These are phyloP conservation scores for Leptodermis oblonga DNA, from an alignment of 257 asterid genomes.

Conservation along the genomic window DNA sequence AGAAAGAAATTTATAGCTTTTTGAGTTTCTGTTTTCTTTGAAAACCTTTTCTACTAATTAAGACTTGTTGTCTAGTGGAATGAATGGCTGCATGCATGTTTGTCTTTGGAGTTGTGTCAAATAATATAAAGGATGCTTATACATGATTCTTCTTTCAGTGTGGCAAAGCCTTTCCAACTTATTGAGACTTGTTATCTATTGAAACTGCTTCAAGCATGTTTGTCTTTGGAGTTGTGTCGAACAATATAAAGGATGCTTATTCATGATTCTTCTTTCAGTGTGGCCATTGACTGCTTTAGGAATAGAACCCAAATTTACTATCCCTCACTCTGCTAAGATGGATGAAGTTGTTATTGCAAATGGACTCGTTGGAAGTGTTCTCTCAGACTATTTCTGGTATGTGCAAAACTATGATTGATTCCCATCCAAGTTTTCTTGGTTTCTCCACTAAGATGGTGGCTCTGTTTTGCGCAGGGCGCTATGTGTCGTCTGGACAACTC, in stretches of 20 bases:
- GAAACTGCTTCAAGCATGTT: neutral
- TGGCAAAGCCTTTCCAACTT: conserved; percentile 41
- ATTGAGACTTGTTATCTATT: neutral
- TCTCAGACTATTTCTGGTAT: conserved; percentile 95
- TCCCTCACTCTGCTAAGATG: conserved; percentile 84
- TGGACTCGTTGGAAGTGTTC: conserved; percentile 88
- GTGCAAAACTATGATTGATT: conserved; percentile 12
- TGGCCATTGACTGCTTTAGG: conserved; percentile 99
- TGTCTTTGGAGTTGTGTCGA: neutral
- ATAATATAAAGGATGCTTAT: neutral
- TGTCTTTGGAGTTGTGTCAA: neutral
- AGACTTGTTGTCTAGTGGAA: neutral
- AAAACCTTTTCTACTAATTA: neutral
- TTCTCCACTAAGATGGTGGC: neutral
- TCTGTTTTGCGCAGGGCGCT: conserved; percentile 60
- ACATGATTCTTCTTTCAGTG: conserved; percentile 48
- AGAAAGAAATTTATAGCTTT: neutral
- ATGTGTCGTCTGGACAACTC: conserved; percentile 99
- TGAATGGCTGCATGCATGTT: neutral
- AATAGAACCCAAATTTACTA: conserved; percentile 84
- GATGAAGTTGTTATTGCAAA: conserved; percentile 93
- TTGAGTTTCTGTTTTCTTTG: neutral
- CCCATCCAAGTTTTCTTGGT: neutral
- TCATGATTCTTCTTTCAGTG: conserved; percentile 48
- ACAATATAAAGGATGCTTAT: neutral